Percentiles rank a stretch among this genome's conserved stretches.
Conservation (phyloP, 2,329 filamentous ascomycete genomes). For the Exophiala sideris region DNA sequence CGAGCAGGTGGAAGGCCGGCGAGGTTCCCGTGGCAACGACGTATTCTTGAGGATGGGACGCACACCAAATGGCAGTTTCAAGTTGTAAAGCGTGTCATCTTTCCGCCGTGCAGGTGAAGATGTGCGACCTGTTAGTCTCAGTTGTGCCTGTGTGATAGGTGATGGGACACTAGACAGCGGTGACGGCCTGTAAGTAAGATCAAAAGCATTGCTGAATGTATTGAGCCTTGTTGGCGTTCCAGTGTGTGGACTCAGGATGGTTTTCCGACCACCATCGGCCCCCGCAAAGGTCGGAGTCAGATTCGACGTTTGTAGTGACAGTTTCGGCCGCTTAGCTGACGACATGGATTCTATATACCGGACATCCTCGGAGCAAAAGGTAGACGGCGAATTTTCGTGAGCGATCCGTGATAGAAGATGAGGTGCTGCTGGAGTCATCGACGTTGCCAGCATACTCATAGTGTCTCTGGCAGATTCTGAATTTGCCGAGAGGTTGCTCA, state of each 20-base stretch:
- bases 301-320: conserved; percentile 58
- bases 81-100: conserved; percentile 32
- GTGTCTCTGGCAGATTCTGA: background rate
- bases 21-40: conserved; percentile 35
- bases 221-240: conserved; percentile 60
- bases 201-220: conserved; percentile 60
- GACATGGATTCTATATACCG: conserved; percentile 6
- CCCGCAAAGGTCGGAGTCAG: conserved; percentile 53
- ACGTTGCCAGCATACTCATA: conserved; percentile 19
- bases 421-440: conserved; percentile 10
- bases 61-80: conserved; percentile 44
- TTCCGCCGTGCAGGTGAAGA: conserved; percentile 1
- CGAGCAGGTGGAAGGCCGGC: conserved; percentile 40
- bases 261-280: conserved; percentile 42
- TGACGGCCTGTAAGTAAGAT: conserved; percentile 40
- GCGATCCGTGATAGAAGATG: conserved; percentile 14
- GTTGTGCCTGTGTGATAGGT: conserved; percentile 21
- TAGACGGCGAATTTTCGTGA: conserved; percentile 1
- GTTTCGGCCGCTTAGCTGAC: conserved; percentile 50
- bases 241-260: conserved; percentile 16
- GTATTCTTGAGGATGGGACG: conserved; percentile 49
- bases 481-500: conserved; percentile 1
- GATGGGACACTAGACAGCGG: conserved; percentile 36
- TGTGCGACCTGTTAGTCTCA: conserved; percentile 27
- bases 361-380: conserved; percentile 5